These are phyloP conservation scores for Melaleuca alternifolia DNA, from an alignment of 345 rosid genomes.

Conservation along the genomic window DNA sequence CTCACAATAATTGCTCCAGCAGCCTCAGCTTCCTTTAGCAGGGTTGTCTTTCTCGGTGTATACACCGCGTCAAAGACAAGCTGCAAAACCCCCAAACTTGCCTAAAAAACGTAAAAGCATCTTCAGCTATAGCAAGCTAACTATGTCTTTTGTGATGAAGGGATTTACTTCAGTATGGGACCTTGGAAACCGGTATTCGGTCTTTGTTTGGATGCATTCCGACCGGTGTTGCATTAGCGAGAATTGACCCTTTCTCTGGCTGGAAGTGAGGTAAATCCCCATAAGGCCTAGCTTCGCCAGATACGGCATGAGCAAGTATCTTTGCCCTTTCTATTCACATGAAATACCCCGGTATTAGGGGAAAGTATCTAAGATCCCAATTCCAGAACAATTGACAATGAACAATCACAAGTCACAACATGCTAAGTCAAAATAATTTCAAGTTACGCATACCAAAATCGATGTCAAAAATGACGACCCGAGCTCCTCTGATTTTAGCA, in stretches of 20 bases:
- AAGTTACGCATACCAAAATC: conserved; percentile 26
- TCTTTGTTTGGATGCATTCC: conserved; percentile 55
- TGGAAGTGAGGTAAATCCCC: conserved; percentile 21
- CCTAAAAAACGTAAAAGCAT: conserved; percentile 9
- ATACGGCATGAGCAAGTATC: conserved; percentile 38
- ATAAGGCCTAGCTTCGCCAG: conserved; percentile 32
- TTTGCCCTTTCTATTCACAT: conserved; percentile 35
- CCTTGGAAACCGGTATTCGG: conserved; percentile 42
- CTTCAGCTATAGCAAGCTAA: not conserved
- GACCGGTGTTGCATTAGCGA: conserved; percentile 54
- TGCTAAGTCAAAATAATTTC: not conserved
- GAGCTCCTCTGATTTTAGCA: conserved; percentile 46
- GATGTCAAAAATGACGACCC: conserved; percentile 37
- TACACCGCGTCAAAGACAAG: conserved; percentile 55
- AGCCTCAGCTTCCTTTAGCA: conserved; percentile 41
- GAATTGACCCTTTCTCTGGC: conserved; percentile 48
- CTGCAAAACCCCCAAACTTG: conserved; percentile 22
- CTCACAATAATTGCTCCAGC: conserved; percentile 45
- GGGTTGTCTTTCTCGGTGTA: conserved; percentile 46
- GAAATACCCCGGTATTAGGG: not conserved
- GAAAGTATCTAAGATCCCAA: not conserved
- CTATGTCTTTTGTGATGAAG: not conserved
- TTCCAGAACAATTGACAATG: not conserved
- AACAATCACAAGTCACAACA: not conserved
- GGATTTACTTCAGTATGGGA: conserved; percentile 1